Percentiles rank a stretch among this genome's conserved stretches.
phyloP scores from a whole-genome alignment of 805 yeast species.

The Suhomyces sp. region DNA sequence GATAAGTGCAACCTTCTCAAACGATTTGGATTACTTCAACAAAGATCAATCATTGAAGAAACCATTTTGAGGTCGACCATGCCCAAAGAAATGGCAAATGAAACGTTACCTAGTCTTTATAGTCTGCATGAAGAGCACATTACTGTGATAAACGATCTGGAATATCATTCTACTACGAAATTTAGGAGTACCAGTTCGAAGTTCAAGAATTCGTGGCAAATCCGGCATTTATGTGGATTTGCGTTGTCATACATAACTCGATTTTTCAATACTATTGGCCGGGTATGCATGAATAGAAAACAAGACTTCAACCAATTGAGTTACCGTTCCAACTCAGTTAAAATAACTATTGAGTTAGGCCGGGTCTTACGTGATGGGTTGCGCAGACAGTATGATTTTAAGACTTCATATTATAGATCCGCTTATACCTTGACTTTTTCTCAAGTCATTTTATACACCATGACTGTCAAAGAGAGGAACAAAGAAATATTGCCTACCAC shows the following conservation, averaged over 20 bases:
- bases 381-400: slow-evolving; percentile 14
- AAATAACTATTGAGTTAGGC: slow-evolving; percentile 35
- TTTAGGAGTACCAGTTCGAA: slow-evolving; percentile 53
- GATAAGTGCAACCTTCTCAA: too few species aligned
- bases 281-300: slow-evolving; percentile 48
- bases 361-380: slow-evolving; percentile 27
- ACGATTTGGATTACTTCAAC: slow-evolving; percentile 49
- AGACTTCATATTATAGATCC: slow-evolving; percentile 16
- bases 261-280: slow-evolving; percentile 43
- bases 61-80: slow-evolving; percentile 46
- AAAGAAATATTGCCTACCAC: slow-evolving; percentile 34
- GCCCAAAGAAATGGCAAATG: slow-evolving; percentile 47
- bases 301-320: slow-evolving; percentile 39
- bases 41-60: slow-evolving; percentile 59
- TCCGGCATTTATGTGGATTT: slow-evolving; percentile 50
- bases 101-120: slow-evolving; percentile 37
- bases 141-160: slow-evolving; percentile 45
- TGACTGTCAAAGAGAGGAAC: slow-evolving; percentile 25
- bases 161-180: slow-evolving; percentile 33
- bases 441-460: slow-evolving; percentile 33
- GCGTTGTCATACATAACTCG: slow-evolving; percentile 46
- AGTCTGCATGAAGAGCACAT: slow-evolving; percentile 37
- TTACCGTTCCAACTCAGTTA: slow-evolving; percentile 42
- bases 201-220: slow-evolving; percentile 59
- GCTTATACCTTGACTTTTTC: slow-evolving; percentile 36